phyloP scores from a whole-genome alignment of 2,329 filamentous ascomycete genomes.

The Aspergillus japonicus region DNA sequence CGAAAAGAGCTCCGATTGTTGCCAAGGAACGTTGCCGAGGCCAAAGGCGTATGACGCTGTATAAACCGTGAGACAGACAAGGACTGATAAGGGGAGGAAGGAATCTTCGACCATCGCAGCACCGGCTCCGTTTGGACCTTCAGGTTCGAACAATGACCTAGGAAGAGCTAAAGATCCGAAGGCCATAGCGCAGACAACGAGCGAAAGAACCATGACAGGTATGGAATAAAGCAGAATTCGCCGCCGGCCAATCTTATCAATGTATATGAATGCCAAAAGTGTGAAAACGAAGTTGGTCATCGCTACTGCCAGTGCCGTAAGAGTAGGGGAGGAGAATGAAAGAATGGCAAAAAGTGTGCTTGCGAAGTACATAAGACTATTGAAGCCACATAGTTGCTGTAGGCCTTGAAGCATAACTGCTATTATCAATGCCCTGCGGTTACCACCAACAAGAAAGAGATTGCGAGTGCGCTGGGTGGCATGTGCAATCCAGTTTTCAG shows the following conservation, averaged over 20 bases:
- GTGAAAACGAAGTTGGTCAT: slow-evolving; percentile 81
- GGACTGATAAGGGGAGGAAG: slow-evolving; percentile 55
- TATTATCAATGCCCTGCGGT: slow-evolving; percentile 71
- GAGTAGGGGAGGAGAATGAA: slow-evolving; percentile 73
- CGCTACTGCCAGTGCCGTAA: slow-evolving; percentile 77
- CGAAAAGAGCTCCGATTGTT: slow-evolving; percentile 90
- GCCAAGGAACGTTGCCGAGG: slow-evolving; percentile 91
- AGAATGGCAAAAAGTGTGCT: slow-evolving; percentile 77
- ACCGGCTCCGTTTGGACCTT: slow-evolving; percentile 14
- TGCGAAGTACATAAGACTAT: slow-evolving; percentile 90
- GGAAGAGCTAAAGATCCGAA: slow-evolving; percentile 64
- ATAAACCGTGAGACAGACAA: slow-evolving; percentile 76
- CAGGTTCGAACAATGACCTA: slow-evolving; percentile 23
- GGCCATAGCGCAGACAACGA: slow-evolving; percentile 68
- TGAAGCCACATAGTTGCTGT: slow-evolving; percentile 88
- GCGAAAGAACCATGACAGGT: slow-evolving; percentile 75
- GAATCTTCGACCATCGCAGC: slow-evolving; percentile 23
- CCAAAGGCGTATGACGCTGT: slow-evolving; percentile 84
- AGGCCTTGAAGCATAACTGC: slow-evolving; percentile 83
- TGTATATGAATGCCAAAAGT: slow-evolving; percentile 69
- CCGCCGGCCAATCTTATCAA: slow-evolving; percentile 76
- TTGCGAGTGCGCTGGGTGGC: slow-evolving; percentile 28
- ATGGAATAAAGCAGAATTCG: slow-evolving; percentile 79
- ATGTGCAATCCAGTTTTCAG: slow-evolving; percentile 27
- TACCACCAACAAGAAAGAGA: slow-evolving; percentile 45